phyloP scores from a whole-genome alignment of 352 stramenopile species.

The Discostella stelligera region DNA sequence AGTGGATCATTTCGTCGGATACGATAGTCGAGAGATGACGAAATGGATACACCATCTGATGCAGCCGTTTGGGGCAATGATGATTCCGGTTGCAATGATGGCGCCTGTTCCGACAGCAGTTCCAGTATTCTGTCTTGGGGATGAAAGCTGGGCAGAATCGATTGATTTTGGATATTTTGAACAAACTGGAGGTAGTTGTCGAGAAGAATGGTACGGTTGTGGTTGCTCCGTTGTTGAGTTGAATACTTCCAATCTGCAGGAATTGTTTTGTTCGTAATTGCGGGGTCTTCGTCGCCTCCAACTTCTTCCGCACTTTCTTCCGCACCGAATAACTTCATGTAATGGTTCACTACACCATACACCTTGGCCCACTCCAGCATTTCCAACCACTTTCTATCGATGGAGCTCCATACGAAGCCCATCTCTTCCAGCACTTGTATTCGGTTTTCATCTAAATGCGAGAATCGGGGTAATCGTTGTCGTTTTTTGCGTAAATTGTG shows the following conservation, averaged over 20 bases:
- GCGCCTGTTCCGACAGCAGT: constrained; percentile 22
- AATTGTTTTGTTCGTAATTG: background rate
- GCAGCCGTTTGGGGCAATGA: constrained; percentile 4
- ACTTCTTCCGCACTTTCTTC: constrained; percentile 6
- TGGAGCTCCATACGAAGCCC: constrained; percentile 45
- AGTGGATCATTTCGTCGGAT: constrained; percentile 29
- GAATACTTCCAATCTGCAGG: background rate
- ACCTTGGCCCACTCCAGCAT: constrained; percentile 54
- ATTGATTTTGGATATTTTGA: constrained; percentile 37
- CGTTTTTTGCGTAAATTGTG: constrained; percentile 4
- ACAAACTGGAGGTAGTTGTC: constrained; percentile 43
- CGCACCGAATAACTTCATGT: background rate
- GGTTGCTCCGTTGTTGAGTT: background rate
- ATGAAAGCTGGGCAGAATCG: constrained; percentile 33
- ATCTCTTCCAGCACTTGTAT: constrained; percentile 41
- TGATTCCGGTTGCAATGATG: background rate
- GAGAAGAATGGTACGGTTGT: constrained; percentile 21
- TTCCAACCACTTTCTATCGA: constrained; percentile 49
- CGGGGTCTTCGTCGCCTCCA: background rate
- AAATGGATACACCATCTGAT: background rate
- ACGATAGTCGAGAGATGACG: constrained; percentile 36
- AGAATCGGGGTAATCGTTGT: constrained; percentile 32
- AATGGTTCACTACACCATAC: constrained; percentile 43
- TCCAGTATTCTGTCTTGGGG: constrained; percentile 42
- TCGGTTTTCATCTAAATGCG: constrained; percentile 42